These are phyloP conservation scores for Stagonosporopsis chrysanthemi DNA, from an alignment of 2,329 filamentous ascomycete genomes.

Conservation along the genomic window DNA sequence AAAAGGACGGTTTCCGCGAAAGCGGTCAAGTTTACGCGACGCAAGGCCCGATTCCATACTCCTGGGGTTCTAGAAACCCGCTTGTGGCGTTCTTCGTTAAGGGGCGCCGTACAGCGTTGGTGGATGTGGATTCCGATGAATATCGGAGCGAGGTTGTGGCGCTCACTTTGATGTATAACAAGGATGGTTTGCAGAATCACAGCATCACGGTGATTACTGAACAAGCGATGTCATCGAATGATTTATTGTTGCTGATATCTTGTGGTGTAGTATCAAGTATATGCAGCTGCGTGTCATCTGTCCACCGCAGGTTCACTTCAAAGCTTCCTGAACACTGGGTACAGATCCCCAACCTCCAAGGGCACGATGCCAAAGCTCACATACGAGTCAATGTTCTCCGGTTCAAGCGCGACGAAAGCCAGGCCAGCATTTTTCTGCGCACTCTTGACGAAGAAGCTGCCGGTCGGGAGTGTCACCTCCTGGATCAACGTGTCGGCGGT, in stretches of 20 bases:
- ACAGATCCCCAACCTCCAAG: slow-evolving; percentile 45
- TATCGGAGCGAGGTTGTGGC: neutral
- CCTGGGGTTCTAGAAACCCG: slow-evolving; percentile 13
- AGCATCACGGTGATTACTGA: slow-evolving; percentile 9
- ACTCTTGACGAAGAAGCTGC: slow-evolving; percentile 45
- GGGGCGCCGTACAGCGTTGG: neutral
- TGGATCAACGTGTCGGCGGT: slow-evolving; percentile 36
- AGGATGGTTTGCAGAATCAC: neutral
- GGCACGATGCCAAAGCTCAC: slow-evolving; percentile 49
- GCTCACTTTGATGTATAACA: neutral
- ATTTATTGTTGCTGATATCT: neutral
- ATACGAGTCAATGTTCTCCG: slow-evolving; percentile 49
- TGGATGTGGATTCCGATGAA: neutral
- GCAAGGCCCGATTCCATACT: slow-evolving; percentile 5
- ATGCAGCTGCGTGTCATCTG: neutral
- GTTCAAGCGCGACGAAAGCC: slow-evolving; percentile 50
- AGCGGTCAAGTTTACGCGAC: slow-evolving; percentile 18
- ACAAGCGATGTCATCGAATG: neutral
- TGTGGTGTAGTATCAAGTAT: neutral
- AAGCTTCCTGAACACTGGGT: slow-evolving; percentile 43
- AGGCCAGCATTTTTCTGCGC: slow-evolving; percentile 49
- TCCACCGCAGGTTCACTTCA: slow-evolving; percentile 9
- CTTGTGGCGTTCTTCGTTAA: slow-evolving; percentile 16
- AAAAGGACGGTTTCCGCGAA: slow-evolving; percentile 20
- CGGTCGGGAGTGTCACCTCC: slow-evolving; percentile 39